Base-by-base conservation (phyloP, 1,139 yeast genomes). In the Geotrichum phurueaensis region DNA sequence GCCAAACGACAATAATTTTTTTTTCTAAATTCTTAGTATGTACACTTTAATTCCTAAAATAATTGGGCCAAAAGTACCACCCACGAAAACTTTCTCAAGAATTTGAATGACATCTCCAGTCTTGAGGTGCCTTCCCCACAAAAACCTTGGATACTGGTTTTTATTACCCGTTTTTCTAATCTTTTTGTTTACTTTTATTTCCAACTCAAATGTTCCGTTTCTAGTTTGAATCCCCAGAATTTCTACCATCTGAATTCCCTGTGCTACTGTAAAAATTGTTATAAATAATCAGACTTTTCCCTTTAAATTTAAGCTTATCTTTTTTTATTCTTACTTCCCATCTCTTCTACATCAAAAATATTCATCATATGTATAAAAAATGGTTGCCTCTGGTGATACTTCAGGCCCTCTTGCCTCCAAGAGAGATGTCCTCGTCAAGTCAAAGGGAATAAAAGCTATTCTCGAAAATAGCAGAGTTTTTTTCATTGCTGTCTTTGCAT, bases 391-490 rank as follows among this genome's bases (percentile, higher is more conserved):
- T 23, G 54, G 50, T 49, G 45, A 36, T 53, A 43, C 60, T 39
- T 20, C 54, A n/a, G 56, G 56, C 23, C 57, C 58, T 27, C 36
- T 59, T 10, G 20, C 49, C 43, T 55, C 58, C 13, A 59, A 55
- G 31, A 39, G 61, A 18, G 61, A 52, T 10, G 49, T 13, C 29
- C 52, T 59, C 6, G 61, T 59, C 51, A 55, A 55, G 20, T 18
- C 33, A 10, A 25, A 51, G 48, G 64, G 64, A 25, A 43, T 62
- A 29, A 78, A 70, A 84, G 82, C 69, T 39, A 57, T 68, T 55
- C 27, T 67, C 51, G 57, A 51, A 27, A 68, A 68, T 57, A 62
- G 66, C 53, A 64, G 60, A 54, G 70, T 69, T 20, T 64, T 67
- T 36, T 50, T 64, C 20, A 61, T 66, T 53, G 73, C 73, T 31